Base-by-base conservation (phyloP, 139 green algal species). In the Chlamydomonas incerta region DNA sequence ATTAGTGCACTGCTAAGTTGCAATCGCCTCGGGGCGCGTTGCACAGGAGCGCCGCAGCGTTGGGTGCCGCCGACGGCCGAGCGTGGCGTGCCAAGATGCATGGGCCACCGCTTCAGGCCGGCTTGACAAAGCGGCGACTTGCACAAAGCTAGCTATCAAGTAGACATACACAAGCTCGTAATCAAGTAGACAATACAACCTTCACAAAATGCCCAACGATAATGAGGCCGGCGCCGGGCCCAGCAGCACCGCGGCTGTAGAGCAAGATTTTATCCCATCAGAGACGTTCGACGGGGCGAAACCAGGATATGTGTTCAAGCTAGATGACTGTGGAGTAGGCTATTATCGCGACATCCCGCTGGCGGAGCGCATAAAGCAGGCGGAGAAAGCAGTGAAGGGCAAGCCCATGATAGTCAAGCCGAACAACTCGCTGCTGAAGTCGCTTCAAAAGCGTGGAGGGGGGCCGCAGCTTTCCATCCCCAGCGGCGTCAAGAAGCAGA, bases 341-440 rank as follows among this genome's bases (percentile, higher is more conserved):
- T 90, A 91, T 34, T 90, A 90, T 68, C 66, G 26, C 28, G 84
- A 90, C 68, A 33, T 63, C 9, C 77, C 72, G 9, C 68, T 85
- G 11, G 63, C 74, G 3, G 50, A 67, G 20, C 17, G 47, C 1
- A 21, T 75, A 5, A 33, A 74, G 55, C 41, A 57, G 20, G 63
- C 70, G 15, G n/a, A 58, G 52, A 31, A 57, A 18, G 77, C 52
- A 15, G 31, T 41, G 8, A 68, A 76, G 11, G 60, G 80, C 9
- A 86, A 88, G 60, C 79, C 83, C 31, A 34, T 88, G 5, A 33
- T 90, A 18, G 29, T 94, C 3, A 91, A 92, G 79, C 37, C 67
- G 0, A 92, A 91, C 62, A 88, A 90, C 34, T 58, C 86, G 0
- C 69, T 92, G 62, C 81, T 90, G 23, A 82, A 92, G 52, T 85